Base-by-base conservation (phyloP, 2,329 filamentous ascomycete genomes). In the Exophiala phaeomuriformis region DNA sequence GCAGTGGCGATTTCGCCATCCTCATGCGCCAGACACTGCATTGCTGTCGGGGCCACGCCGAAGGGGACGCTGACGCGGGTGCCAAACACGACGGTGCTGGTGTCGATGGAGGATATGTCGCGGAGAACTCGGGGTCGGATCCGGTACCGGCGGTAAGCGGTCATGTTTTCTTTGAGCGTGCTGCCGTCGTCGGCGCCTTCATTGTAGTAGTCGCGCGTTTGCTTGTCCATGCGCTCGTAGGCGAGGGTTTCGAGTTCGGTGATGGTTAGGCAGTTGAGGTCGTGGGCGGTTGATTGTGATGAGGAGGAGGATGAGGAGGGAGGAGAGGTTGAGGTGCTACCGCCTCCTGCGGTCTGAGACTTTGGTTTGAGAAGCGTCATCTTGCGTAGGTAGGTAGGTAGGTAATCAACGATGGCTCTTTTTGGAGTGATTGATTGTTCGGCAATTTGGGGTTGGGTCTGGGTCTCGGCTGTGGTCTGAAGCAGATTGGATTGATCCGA, bases 1-100 rank as follows among this genome's bases (percentile, higher is more conserved):
- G 71, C 71, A 0, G 73, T 77, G 1, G 70, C 76, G 2, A 72
- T 51, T 59, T 78, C 76, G 12, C 75, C 76, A 43, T 76, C 74
- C 0, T 67, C 63, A 52, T 77, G 75, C 1, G 75, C 75, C 7
- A 78, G 67, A 12, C 68, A 65, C 59, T 78, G 75, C 69, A 77
- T 74, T 2, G 74, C 77, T 1, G 75, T 72, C 0, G 76, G 77
- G 0, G 73, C 71, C 4, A 79, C 71, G 27, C 74, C 74, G 2
- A 80, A 61, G 0, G 77, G 77, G 1, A 77, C 39, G 10, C 27
- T 19, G 8, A 19, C 61, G 60, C 67, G 53, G 64, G 65, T 19
- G 3, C 73, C 73, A 32, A 76, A 71, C 6, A 77, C 64, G 0
- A 63, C 65, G 1, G 70, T 72, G 0, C 65, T 67, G 1, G 69